These are phyloP conservation scores for Penicillium olsonii DNA, from an alignment of 2,329 filamentous ascomycete genomes.

Conservation along the genomic window DNA sequence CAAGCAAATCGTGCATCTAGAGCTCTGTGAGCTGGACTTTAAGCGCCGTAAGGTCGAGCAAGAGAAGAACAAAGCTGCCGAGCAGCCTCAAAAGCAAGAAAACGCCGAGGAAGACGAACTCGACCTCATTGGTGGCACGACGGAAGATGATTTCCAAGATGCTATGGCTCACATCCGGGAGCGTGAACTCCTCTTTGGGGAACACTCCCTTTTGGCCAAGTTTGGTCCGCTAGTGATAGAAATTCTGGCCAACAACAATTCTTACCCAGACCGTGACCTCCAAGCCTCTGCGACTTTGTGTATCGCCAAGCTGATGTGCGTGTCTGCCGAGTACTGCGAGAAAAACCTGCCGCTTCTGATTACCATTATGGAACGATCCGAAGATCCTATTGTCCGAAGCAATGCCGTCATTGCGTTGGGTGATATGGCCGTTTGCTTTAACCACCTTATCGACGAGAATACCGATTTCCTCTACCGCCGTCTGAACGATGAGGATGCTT, in stretches of 20 bases:
- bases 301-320: constrained; percentile 97
- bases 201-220: constrained; percentile 78
- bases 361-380: constrained; percentile 93
- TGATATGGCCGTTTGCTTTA: constrained; percentile 99
- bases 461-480: constrained; percentile 96
- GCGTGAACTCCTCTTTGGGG: constrained; percentile 78
- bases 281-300: constrained; percentile 93
- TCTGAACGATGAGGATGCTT: constrained; percentile 82
- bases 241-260: constrained; percentile 91
- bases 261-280: constrained; percentile 83
- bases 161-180: constrained; percentile 83
- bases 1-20: constrained; percentile 97
- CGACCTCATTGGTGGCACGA: constrained; percentile 94
- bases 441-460: constrained; percentile 98
- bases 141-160: constrained; percentile 89
- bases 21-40: constrained; percentile 96
- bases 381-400: constrained; percentile 87
- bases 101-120: constrained; percentile 79
- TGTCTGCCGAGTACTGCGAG: constrained; percentile 95
- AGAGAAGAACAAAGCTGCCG: constrained; percentile 49
- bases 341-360: constrained; percentile 88
- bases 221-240: constrained; percentile 92
- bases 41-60: constrained; percentile 77
- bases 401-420: constrained; percentile 96
- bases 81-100: constrained; percentile 51